phyloP scores from a whole-genome alignment of 208 protist species.

The Herpetomonas samuelpessoai region DNA sequence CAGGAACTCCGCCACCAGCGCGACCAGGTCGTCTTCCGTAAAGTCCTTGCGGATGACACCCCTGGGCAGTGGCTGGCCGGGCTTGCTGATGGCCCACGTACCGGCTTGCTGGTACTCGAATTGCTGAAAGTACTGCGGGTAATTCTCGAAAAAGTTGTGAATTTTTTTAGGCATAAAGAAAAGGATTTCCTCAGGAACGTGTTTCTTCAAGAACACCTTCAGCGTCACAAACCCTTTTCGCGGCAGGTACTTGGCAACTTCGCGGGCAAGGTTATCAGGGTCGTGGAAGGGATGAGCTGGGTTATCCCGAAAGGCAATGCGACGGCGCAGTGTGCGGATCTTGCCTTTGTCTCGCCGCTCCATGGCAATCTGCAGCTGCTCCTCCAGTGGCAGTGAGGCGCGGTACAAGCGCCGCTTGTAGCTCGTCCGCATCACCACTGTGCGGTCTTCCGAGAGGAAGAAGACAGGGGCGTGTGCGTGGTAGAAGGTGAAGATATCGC shows the following conservation, averaged over 20 bases:
- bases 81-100: slow-evolving; percentile 65
- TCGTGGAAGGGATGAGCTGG: slow-evolving; percentile 86
- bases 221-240: slow-evolving; percentile 62
- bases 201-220: slow-evolving; percentile 58
- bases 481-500: slow-evolving; percentile 48
- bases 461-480: slow-evolving; percentile 68
- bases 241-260: slow-evolving; percentile 74
- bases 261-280: slow-evolving; percentile 85
- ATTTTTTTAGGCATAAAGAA: slow-evolving; percentile 64
- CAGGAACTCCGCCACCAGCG: slow-evolving; percentile 71
- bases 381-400: slow-evolving; percentile 68
- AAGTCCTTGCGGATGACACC: slow-evolving; percentile 82
- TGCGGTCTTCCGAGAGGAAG: slow-evolving; percentile 49
- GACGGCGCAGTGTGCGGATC: slow-evolving; percentile 66
- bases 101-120: slow-evolving; percentile 81
- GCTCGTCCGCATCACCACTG: slow-evolving; percentile 74
- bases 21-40: slow-evolving; percentile 73
- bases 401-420: slow-evolving; percentile 63
- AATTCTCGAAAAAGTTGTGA: slow-evolving; percentile 78
- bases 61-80: slow-evolving; percentile 71
- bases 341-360: slow-evolving; percentile 53
- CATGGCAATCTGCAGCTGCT: slow-evolving; percentile 77
- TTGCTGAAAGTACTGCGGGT: slow-evolving; percentile 84
- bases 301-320: slow-evolving; percentile 83
- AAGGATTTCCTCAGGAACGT: slow-evolving; percentile 72